phyloP scores from a whole-genome alignment of 2,329 filamentous ascomycete species.

The Hymenoscyphus repandus region DNA sequence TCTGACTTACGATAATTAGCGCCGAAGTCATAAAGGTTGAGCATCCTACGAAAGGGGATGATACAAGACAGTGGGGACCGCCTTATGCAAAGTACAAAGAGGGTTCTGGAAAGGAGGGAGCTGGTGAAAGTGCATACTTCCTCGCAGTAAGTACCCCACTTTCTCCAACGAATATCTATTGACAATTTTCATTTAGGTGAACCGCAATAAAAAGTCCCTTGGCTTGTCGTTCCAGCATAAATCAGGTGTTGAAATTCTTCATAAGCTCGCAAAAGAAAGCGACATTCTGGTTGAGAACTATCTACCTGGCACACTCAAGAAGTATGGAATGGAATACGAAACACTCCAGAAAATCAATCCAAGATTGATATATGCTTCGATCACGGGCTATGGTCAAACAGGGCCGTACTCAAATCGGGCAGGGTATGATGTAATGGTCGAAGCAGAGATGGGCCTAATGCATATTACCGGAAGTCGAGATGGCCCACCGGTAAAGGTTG shows the following conservation, averaged over 20 bases:
- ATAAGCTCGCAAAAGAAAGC: conserved; percentile 75
- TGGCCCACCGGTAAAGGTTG: conserved; percentile 91
- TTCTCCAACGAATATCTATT: neutral
- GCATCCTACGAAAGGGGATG: conserved; percentile 84
- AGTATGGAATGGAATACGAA: conserved; percentile 86
- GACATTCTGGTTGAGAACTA: conserved; percentile 98
- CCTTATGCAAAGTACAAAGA: conserved; percentile 78
- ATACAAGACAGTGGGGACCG: conserved; percentile 94
- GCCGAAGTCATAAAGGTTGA: conserved; percentile 98
- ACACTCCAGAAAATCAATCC: conserved; percentile 79
- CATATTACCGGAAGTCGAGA: conserved; percentile 90
- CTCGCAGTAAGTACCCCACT: conserved; percentile 57
- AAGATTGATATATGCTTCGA: conserved; percentile 84
- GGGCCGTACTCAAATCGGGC: conserved; percentile 83
- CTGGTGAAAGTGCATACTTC: conserved; percentile 94
- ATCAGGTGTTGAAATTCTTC: conserved; percentile 78
- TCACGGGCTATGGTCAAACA: conserved; percentile 95
- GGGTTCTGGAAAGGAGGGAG: conserved; percentile 54
- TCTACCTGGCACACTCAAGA: conserved; percentile 80
- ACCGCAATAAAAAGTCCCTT: conserved; percentile 94
- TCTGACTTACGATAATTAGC: conserved; percentile 39
- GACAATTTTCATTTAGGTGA: conserved; percentile 54
- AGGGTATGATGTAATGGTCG: conserved; percentile 99
- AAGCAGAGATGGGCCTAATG: conserved; percentile 97
- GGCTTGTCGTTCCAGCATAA: conserved; percentile 85